phyloP scores from a whole-genome alignment of 2,329 filamentous ascomycete species.

The Alternaria postmessia region DNA sequence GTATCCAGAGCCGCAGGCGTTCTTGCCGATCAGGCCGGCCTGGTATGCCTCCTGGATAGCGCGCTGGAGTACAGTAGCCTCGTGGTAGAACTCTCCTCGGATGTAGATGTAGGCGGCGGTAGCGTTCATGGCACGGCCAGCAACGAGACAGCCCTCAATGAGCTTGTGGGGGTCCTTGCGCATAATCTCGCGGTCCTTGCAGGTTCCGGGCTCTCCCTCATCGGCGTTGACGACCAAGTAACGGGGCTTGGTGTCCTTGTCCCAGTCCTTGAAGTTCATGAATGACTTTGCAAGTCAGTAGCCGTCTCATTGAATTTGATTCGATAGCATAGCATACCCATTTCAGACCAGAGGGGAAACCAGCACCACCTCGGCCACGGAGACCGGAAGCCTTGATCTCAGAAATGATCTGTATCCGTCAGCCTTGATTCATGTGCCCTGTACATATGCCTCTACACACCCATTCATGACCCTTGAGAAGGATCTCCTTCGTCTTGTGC shows the following conservation, averaged over 20 bases:
- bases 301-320: not conserved
- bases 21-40: conserved; percentile 95
- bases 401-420: conserved; percentile 76
- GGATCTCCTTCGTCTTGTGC: conserved; percentile 99
- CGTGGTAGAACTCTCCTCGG: conserved; percentile 96
- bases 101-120: conserved; percentile 99
- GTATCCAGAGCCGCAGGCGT: conserved; percentile 95
- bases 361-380: conserved; percentile 93
- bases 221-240: conserved; percentile 99
- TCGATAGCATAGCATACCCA: conserved; percentile 71
- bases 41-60: conserved; percentile 98
- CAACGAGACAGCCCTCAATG: conserved; percentile 93
- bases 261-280: conserved; percentile 99
- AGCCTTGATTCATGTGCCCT: conserved; percentile 18
- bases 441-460: conserved; percentile 51
- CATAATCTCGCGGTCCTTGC: conserved; percentile 99
- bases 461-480: conserved; percentile 97
- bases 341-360: conserved; percentile 98
- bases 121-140: conserved; percentile 98
- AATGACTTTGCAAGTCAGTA: conserved; percentile 73
- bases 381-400: conserved; percentile 97
- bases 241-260: conserved; percentile 93
- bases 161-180: conserved; percentile 99
- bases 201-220: conserved; percentile 97
- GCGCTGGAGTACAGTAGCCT: conserved; percentile 89